Evolutionary conservation across 768 basidiomycete genomes (phyloP).

Genomic region (Sarcomyxa edulis): DNA sequence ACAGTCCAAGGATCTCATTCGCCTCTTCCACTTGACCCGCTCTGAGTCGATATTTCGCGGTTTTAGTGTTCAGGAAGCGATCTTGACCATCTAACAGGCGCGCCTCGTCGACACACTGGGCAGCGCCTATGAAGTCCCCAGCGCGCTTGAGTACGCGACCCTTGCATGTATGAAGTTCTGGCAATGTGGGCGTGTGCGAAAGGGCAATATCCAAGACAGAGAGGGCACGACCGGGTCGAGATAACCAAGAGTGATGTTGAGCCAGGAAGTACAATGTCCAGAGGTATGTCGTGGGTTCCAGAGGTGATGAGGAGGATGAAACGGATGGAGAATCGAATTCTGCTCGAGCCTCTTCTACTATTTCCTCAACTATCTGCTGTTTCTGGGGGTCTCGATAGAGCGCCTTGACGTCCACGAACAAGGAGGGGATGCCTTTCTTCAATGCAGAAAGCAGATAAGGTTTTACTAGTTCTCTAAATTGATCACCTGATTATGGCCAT

Average conservation of each 20-base stretch:
- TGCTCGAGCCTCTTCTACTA: constrained; percentile 46
- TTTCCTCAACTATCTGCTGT: constrained; percentile 60
- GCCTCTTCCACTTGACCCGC: constrained; percentile 81
- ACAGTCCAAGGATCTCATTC: constrained; percentile 67
- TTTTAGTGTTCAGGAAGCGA: constrained; percentile 90
- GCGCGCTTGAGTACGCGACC: constrained; percentile 83
- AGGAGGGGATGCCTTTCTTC: constrained; percentile 83
- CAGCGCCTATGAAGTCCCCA: constrained; percentile 76
- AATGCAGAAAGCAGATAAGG: constrained; percentile 69
- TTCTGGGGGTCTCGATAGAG: constrained; percentile 69
- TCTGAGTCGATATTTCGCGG: constrained; percentile 84
- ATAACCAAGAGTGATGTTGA: constrained; percentile 75
- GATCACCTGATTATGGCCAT: constrained; percentile 31
- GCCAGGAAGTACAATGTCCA: constrained; percentile 97
- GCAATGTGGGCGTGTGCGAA: constrained; percentile 87
- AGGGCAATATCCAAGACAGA: constrained; percentile 61
- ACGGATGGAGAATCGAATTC: constrained; percentile 20
- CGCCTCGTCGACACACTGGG: constrained; percentile 74
- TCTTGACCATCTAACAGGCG: constrained; percentile 88
- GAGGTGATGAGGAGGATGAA: constrained; percentile 45
- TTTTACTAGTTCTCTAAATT: constrained; percentile 60
- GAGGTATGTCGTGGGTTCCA: constrained; percentile 79
- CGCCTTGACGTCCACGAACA: constrained; percentile 88
- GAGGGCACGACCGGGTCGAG: constrained; percentile 48
- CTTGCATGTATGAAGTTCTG: constrained; percentile 80